Percentiles rank a stretch among this genome's conserved stretches.
phyloP scores from a whole-genome alignment of 306 rosid genomes.

The Trifolium repens region DNA sequence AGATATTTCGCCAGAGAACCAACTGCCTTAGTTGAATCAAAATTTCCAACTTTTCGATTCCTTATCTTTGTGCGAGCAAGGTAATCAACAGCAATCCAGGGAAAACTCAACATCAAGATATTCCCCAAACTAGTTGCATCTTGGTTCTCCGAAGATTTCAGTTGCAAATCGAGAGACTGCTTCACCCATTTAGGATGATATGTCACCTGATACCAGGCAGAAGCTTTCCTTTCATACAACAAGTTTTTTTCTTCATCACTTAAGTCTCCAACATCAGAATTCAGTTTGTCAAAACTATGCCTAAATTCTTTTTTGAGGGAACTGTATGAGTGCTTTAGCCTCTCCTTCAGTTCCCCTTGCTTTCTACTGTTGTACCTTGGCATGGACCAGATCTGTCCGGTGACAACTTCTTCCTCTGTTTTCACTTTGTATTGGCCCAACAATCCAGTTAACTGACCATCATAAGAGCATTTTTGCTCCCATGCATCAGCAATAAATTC shows the following conservation, averaged over 20 bases:
- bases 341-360: slow-evolving; percentile 95
- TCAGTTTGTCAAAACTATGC: slow-evolving; percentile 63
- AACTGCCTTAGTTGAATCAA: slow-evolving; percentile 62
- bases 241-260: slow-evolving; percentile 64
- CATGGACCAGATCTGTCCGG: slow-evolving; percentile 96
- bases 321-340: slow-evolving; percentile 80
- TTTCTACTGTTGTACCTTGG: slow-evolving; percentile 78
- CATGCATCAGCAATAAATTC: slow-evolving; percentile 74
- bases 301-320: slow-evolving; percentile 80
- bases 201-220: slow-evolving; percentile 88
- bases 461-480: slow-evolving; percentile 74
- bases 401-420: slow-evolving; percentile 86
- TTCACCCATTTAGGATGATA: slow-evolving; percentile 82
- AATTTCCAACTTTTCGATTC: slow-evolving; percentile 32
- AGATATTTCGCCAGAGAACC: slow-evolving; percentile 64
- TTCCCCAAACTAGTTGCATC: slow-evolving; percentile 47
- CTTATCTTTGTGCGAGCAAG: slow-evolving; percentile 81
- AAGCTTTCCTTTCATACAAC: slow-evolving; percentile 77
- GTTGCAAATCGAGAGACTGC: slow-evolving; percentile 36
- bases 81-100: slow-evolving; percentile 87
- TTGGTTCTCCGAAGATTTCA: slow-evolving; percentile 47
- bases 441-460: slow-evolving; percentile 69
- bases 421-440: slow-evolving; percentile 76
- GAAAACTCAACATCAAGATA: slow-evolving; percentile 68
- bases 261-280: slow-evolving; percentile 51